These are phyloP conservation scores for Nitzschia putrida DNA, from an alignment of 108 stramenopile species.

Conservation along the genomic window DNA sequence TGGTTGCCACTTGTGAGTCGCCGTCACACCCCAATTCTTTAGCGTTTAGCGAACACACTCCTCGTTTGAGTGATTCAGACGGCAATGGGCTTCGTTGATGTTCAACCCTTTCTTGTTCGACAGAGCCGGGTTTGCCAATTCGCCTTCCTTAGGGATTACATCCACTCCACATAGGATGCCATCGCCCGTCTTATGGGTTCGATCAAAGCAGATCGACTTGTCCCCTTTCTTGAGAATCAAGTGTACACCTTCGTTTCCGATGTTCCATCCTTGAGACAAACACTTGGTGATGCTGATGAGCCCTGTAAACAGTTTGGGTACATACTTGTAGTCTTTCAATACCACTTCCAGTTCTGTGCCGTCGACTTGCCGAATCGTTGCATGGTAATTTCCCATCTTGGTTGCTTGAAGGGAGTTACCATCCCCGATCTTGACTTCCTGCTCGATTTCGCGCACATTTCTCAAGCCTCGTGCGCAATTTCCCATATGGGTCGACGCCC, in stretches of 20 bases:
- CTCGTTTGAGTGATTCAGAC: too few species aligned
- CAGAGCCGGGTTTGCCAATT: neutral
- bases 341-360: neutral
- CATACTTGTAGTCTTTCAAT: too few species aligned
- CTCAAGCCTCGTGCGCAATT: too few species aligned
- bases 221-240: neutral
- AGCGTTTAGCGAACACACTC: neutral
- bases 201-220: neutral
- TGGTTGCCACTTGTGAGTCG: neutral
- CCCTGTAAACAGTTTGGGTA: neutral
- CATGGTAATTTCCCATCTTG: neutral
- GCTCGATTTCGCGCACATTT: too few species aligned
- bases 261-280: neutral
- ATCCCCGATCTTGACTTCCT: neutral
- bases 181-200: neutral
- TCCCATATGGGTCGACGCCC: conserved; percentile 4
- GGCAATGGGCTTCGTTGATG: neutral
- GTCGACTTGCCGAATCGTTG: neutral
- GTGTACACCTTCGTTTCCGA: neutral
- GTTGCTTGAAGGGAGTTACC: neutral
- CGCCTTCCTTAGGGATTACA: neutral
- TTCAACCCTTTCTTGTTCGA: neutral
- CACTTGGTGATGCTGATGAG: neutral
- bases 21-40: neutral
- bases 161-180: neutral